Base-by-base conservation (phyloP, 2,329 filamentous ascomycete genomes). In the Clarireedia homoeocarpa region DNA sequence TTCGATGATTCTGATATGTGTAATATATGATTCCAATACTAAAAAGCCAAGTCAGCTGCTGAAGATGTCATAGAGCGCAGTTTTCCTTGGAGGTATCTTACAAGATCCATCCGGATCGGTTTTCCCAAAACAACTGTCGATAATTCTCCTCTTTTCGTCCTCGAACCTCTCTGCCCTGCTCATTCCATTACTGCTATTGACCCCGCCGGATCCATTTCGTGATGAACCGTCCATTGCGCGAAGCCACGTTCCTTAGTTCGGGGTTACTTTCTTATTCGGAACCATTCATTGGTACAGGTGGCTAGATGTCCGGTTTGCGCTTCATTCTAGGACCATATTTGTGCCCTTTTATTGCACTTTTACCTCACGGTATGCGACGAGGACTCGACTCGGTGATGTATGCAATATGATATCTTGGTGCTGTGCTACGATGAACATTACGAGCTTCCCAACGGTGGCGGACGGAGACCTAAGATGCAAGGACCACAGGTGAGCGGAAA, bases 11-110 rank as follows among this genome's bases (percentile, higher is more conserved):
- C 86, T 83, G 66, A 97, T 91, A 70, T 99, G 94, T 23, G 94
- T 99, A 67, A 99, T 99, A 75, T 99, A 99, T 36, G 91, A 96
- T 75, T 99, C 94, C 63, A 85, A 77, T 64, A 89, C 86, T 90
- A 66, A 51, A 61, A 24, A 40, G 27, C 39, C 20, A 56, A 51
- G 62, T 71, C 55, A 70, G 65, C 47, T 17, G 27, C 39, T 46
- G 23, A 23, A 20, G 46, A 48, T 20, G 48, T 26, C 17, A 42
- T 40, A 50, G n/a, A 48, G 39, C 48, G 45, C 36, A 26, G 46
- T 24, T 51, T 26, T n/a, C 51, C 44, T 36, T n/a, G 20, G 47
- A 45, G 39, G 53, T 40, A 30, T 60, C 59, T 62, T 81, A 95
- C 90, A 78, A 58, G 89, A 86, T 63, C 91, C 91, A 73, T 95